Conservation (phyloP, 352 stramenopile species). For the Phytophthora pisi region DNA sequence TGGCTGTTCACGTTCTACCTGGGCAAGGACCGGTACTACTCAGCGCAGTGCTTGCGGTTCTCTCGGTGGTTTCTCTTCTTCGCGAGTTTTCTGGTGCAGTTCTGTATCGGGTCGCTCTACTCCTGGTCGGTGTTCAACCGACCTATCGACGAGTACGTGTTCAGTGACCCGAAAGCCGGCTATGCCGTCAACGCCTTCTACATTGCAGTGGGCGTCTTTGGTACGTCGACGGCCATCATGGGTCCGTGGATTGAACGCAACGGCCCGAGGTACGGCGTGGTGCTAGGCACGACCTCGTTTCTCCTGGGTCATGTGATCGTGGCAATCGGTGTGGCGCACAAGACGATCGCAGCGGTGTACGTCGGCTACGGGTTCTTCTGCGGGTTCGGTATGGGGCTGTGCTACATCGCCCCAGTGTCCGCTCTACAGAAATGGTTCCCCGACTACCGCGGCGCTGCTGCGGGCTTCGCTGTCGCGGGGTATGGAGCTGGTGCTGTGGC, state of each 20-base stretch:
- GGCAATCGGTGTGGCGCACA: constrained; percentile 51
- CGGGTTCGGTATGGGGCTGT: constrained; percentile 71
- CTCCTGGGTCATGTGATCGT: constrained; percentile 51
- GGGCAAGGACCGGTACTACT: constrained; percentile 63
- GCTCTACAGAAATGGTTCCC: constrained; percentile 80
- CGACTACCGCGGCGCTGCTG: constrained; percentile 67
- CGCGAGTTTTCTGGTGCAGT: constrained; percentile 68
- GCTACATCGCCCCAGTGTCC: constrained; percentile 77
- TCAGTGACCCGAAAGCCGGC: constrained; percentile 44
- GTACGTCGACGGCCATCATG: constrained; percentile 68
- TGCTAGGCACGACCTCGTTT: constrained; percentile 58
- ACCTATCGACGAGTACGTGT: constrained; percentile 61
- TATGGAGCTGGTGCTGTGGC: constrained; percentile 68
- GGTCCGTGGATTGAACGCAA: constrained; percentile 76
- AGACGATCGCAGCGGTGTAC: constrained; percentile 53
- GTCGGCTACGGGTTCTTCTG: constrained; percentile 70
- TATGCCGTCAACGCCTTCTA: constrained; percentile 75
- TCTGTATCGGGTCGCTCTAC: constrained; percentile 76
- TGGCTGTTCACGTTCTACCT: constrained; percentile 66
- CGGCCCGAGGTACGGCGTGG: constrained; percentile 53
- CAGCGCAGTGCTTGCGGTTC: constrained; percentile 43
- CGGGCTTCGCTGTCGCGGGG: constrained; percentile 67
- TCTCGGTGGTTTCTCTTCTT: constrained; percentile 73
- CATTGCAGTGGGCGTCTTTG: constrained; percentile 66
- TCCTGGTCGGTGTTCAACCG: constrained; percentile 80